Percentiles rank a stretch among this genome's conserved stretches.
These are phyloP conservation scores for Ustilago hordei DNA, from an alignment of 1,284 basidiomycete species.

Conservation along the genomic window DNA sequence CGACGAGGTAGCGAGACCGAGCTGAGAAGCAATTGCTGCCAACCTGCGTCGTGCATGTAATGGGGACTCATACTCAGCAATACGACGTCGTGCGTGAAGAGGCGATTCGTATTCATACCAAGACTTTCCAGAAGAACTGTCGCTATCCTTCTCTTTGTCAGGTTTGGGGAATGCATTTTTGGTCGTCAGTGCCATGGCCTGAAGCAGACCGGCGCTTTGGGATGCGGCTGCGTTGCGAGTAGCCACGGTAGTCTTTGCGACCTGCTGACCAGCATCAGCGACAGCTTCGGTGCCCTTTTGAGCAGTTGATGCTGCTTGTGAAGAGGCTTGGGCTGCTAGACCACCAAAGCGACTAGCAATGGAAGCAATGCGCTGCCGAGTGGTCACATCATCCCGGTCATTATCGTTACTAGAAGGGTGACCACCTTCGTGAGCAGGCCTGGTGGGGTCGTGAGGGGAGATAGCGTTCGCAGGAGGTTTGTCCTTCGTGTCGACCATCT, in stretches of 20 bases:
- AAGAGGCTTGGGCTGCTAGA: slow-evolving; percentile 28
- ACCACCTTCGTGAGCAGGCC: background rate
- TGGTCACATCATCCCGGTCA: slow-evolving; percentile 25
- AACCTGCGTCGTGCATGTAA: slow-evolving; percentile 45
- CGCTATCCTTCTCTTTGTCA: slow-evolving; percentile 19
- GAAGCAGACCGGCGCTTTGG: slow-evolving; percentile 38
- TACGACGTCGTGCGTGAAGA: slow-evolving; percentile 24
- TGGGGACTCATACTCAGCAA: slow-evolving; percentile 46
- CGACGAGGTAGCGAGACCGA: slow-evolving; percentile 47
- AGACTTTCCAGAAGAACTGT: slow-evolving; percentile 19
- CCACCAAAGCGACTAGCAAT: slow-evolving; percentile 43
- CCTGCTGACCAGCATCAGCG: slow-evolving; percentile 28
- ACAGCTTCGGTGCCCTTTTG: slow-evolving; percentile 25
- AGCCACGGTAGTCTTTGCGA: slow-evolving; percentile 20
- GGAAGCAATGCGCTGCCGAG: slow-evolving; percentile 37
- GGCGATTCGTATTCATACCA: slow-evolving; percentile 50
- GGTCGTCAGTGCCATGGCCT: slow-evolving; percentile 47
- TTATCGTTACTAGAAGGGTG: slow-evolving; percentile 1
- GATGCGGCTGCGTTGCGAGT: slow-evolving; percentile 35
- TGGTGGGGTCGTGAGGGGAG: background rate
- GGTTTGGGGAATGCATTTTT: slow-evolving; percentile 27
- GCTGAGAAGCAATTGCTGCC: slow-evolving; percentile 53
- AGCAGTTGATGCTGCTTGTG: slow-evolving; percentile 30
- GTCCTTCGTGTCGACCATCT: slow-evolving; percentile 27
- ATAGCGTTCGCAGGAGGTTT: slow-evolving; percentile 13